phyloP scores from a whole-genome alignment of 257 asterid species.

The Vinca minor region DNA sequence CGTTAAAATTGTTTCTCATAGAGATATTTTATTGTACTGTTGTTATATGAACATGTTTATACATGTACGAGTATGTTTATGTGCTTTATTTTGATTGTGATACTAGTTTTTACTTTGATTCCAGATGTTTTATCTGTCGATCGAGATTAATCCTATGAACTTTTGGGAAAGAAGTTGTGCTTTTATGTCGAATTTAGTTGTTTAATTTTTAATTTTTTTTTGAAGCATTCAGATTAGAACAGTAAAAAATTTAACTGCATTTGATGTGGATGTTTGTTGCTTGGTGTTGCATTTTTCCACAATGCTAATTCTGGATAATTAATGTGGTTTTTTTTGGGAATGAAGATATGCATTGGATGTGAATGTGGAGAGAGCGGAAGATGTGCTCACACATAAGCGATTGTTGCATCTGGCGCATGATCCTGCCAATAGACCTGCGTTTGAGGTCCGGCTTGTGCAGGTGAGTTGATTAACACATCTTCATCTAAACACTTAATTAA shows the following conservation, averaged over 20 bases:
- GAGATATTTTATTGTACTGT: neutral
- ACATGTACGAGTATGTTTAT: neutral
- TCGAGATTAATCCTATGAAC: neutral
- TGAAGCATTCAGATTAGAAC: neutral
- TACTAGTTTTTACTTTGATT: neutral
- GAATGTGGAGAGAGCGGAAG: conserved; percentile 91
- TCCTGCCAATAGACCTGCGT: conserved; percentile 83
- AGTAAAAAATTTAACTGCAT: neutral
- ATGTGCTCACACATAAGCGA: conserved; percentile 81
- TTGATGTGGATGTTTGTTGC: neutral
- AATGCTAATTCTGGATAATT: conserved; percentile 4
- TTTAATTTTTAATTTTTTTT: too few relatives aligned
- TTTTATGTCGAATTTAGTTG: neutral
- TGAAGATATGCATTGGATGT: conserved; percentile 97
- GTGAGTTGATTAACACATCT: conserved; percentile 28
- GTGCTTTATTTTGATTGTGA: neutral
- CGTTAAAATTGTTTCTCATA: conserved; percentile 4
- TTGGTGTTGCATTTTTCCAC: neutral
- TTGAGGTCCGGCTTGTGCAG: conserved; percentile 96
- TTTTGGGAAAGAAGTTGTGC: too few relatives aligned
- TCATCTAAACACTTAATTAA: neutral
- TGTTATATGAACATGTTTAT: neutral
- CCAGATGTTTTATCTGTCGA: neutral
- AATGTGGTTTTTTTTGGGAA: conserved; percentile 16
- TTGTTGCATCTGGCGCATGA: conserved; percentile 75